These are phyloP conservation scores for Myriosclerotinia curreyana DNA, from an alignment of 2,329 filamentous ascomycete genomes.

Conservation along the genomic window DNA sequence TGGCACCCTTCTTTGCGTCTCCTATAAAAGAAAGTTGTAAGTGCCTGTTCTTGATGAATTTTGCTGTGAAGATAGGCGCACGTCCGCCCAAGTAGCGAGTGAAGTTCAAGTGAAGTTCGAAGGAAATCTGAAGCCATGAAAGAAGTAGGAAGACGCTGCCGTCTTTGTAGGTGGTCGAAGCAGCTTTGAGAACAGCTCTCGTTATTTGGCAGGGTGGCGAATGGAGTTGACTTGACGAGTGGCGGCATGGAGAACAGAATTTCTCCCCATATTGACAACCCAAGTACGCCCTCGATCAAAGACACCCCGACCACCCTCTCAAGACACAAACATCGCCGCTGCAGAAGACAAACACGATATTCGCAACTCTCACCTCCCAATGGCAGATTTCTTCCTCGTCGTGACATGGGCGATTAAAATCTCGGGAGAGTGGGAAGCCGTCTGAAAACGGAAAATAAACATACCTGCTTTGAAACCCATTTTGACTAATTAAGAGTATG, in stretches of 20 bases:
- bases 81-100: neutral
- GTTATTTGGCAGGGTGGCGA: neutral
- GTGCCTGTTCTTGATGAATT: neutral
- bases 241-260: neutral
- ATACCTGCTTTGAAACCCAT: conserved; percentile 44
- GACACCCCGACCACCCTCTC: neutral
- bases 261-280: neutral
- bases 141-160: neutral
- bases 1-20: conserved; percentile 93
- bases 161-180: neutral
- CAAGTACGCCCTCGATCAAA: neutral
- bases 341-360: neutral
- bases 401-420: conserved; percentile 29
- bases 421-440: neutral
- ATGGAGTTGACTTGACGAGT: neutral
- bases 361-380: conserved; percentile 2
- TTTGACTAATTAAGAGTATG: conserved; percentile 37
- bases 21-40: conserved; percentile 50
- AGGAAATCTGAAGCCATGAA: neutral
- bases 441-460: conserved; percentile 29
- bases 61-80: neutral
- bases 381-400: conserved; percentile 3
- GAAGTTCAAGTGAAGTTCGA: neutral
- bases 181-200: neutral
- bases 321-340: too few relatives aligned